phyloP scores from a whole-genome alignment of 2,329 filamentous ascomycete genomes.

The Pyrenochaeta sp. region DNA sequence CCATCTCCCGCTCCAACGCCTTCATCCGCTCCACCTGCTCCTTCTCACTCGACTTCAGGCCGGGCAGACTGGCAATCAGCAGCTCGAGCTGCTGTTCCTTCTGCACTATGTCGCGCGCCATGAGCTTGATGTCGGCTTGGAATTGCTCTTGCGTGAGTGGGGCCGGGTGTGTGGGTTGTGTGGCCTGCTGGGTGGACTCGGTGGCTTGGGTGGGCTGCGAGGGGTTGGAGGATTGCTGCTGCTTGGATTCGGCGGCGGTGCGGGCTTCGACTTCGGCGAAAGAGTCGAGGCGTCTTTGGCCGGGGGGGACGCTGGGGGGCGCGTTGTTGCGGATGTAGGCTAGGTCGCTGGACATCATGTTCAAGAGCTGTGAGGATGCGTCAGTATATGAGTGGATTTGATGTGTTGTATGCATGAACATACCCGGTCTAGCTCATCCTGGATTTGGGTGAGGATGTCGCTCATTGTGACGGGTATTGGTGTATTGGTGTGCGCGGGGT shows the following conservation, averaged over 20 bases:
- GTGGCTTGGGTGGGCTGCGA: slow-evolving; percentile 19
- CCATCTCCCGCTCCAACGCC: slow-evolving; percentile 53
- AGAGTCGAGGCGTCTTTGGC: slow-evolving; percentile 50
- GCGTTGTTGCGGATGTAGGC: slow-evolving; percentile 54
- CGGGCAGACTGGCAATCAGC: slow-evolving; percentile 76
- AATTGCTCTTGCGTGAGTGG: slow-evolving; percentile 55
- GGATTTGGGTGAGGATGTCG: slow-evolving; percentile 81
- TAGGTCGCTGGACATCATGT: slow-evolving; percentile 57
- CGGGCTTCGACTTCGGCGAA: slow-evolving; percentile 41
- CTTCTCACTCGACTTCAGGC: slow-evolving; percentile 77
- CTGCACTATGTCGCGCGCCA: slow-evolving; percentile 77
- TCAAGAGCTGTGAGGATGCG: slow-evolving; percentile 51
- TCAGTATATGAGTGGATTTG: slow-evolving; percentile 3
- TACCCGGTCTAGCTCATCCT: slow-evolving; percentile 85
- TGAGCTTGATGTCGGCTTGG: slow-evolving; percentile 72
- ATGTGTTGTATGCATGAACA: slow-evolving; percentile 13
- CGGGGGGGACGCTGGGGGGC: slow-evolving; percentile 51
- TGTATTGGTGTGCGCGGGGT: not conserved
- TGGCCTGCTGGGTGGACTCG: too few species aligned
- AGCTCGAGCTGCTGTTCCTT: slow-evolving; percentile 86
- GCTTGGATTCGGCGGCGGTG: slow-evolving; percentile 26
- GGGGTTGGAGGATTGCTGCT: slow-evolving; percentile 12
- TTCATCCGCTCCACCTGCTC: slow-evolving; percentile 72
- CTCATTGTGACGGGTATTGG: slow-evolving; percentile 60
- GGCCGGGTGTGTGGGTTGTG: slow-evolving; percentile 8